Conservation (phyloP, 805 yeast species). For the Yarrowia phangngaensis region DNA sequence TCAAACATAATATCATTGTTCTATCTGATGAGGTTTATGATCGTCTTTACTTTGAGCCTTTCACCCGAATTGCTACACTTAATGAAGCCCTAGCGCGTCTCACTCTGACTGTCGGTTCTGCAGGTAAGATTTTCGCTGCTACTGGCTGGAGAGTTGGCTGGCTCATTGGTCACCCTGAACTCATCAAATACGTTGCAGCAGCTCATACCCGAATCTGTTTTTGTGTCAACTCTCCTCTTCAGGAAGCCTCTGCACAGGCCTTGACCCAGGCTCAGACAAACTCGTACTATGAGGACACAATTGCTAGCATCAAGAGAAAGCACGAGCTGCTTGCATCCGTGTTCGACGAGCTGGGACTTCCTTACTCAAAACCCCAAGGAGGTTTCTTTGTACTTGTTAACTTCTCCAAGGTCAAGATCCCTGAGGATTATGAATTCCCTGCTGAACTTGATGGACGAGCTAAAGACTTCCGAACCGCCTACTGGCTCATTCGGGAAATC, state of each 20-base stretch:
- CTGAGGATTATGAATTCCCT: conserved; percentile 68
- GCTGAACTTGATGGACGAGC: conserved; percentile 63
- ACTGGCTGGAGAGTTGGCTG: conserved; percentile 99
- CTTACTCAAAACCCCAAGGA: conserved; percentile 89
- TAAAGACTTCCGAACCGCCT: conserved; percentile 81
- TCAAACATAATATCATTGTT: conserved; percentile 75
- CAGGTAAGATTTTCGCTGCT: conserved; percentile 97
- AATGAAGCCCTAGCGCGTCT: conserved; percentile 72
- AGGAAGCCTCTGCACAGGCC: conserved; percentile 85
- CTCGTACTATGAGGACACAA: conserved; percentile 66
- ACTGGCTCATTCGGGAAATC: conserved; percentile 86
- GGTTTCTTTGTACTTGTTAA: conserved; percentile 90
- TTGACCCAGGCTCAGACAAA: conserved; percentile 57
- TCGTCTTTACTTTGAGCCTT: conserved; percentile 69
- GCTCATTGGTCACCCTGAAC: conserved; percentile 81
- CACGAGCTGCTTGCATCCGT: conserved; percentile 67
- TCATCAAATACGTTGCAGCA: conserved; percentile 72
- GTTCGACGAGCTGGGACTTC: conserved; percentile 82
- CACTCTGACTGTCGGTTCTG: conserved; percentile 91
- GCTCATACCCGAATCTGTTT: conserved; percentile 96
- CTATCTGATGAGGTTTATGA: conserved; percentile 96
- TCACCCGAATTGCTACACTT: conserved; percentile 80
- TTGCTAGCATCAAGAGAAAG: conserved; percentile 64
- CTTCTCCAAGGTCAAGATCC: conserved; percentile 75
- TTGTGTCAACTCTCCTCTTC: conserved; percentile 84